phyloP scores from a whole-genome alignment of 441 rosid species.

The Populus trichocarpa region DNA sequence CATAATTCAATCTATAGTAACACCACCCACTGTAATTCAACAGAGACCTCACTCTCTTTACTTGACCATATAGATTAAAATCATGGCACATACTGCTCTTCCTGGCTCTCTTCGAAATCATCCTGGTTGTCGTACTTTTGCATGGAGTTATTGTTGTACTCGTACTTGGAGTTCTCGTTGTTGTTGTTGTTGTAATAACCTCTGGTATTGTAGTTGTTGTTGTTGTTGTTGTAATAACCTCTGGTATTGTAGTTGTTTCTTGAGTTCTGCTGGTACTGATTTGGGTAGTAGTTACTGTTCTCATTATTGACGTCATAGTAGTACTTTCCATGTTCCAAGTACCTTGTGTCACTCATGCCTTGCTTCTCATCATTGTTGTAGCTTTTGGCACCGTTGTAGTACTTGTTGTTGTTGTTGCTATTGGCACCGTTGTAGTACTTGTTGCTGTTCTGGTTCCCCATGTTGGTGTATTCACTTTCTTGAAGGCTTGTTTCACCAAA shows the following conservation, averaged over 20 bases:
- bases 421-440: not conserved
- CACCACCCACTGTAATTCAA: not conserved
- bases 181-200: not conserved
- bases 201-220: not conserved
- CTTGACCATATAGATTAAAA: not conserved
- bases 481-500: slow-evolving; percentile 26
- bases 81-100: slow-evolving; percentile 38
- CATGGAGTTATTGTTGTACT: slow-evolving; percentile 19
- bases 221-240: not conserved
- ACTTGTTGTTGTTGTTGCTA: slow-evolving; percentile 6
- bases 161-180: slow-evolving; percentile 12
- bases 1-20: not conserved
- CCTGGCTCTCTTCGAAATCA: slow-evolving; percentile 22
- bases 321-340: slow-evolving; percentile 36
- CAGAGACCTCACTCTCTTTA: not conserved
- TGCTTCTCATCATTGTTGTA: slow-evolving; percentile 21
- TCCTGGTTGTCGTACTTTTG: slow-evolving; percentile 26
- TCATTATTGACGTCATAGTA: slow-evolving; percentile 15
- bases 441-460: slow-evolving; percentile 6
- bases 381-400: not conserved
- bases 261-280: slow-evolving; percentile 13
- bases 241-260: slow-evolving; percentile 1
- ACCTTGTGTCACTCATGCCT: slow-evolving; percentile 58
- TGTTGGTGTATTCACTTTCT: slow-evolving; percentile 23
- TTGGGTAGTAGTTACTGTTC: slow-evolving; percentile 13